Evolutionary conservation across 2,329 filamentous ascomycete genomes (phyloP).

Genomic region (Microdochium bolleyi): DNA sequence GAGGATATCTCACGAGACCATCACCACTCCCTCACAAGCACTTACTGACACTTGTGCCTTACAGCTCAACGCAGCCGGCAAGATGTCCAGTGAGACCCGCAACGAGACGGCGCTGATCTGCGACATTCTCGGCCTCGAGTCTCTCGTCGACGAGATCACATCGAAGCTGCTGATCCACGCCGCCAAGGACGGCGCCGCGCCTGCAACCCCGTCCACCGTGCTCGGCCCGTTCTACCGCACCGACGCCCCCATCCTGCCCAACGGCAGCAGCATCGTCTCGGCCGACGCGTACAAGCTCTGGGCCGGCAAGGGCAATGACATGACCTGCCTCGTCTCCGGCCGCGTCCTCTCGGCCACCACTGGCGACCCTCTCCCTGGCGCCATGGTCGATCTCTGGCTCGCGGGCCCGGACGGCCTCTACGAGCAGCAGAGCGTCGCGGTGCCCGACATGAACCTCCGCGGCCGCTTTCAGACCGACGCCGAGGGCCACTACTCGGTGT

Average conservation of each 20-base stretch:
- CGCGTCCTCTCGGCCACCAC: conserved; percentile 48
- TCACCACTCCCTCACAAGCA: not conserved
- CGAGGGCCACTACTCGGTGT: conserved; percentile 55
- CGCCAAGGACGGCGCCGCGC: conserved; percentile 30
- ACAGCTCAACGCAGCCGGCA: conserved; percentile 58
- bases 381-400: conserved; percentile 72
- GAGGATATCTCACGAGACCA: not conserved
- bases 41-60: not conserved
- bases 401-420: conserved; percentile 64
- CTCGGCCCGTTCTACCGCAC: conserved; percentile 79
- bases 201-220: conserved; percentile 67
- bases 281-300: conserved; percentile 30
- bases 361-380: conserved; percentile 55
- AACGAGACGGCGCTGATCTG: conserved; percentile 63
- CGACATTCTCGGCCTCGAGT: conserved; percentile 66
- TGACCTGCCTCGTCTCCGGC: conserved; percentile 54
- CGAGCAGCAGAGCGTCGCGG: conserved; percentile 61
- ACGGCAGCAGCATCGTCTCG: conserved; percentile 59
- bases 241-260: conserved; percentile 61
- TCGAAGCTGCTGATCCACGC: conserved; percentile 38
- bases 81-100: conserved; percentile 51
- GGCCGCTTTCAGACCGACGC: conserved; percentile 63
- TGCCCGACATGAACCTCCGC: conserved; percentile 63
- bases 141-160: conserved; percentile 74
- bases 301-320: conserved; percentile 45